Evolutionary conservation across 2,329 filamentous ascomycete species (phyloP).

Genomic region (Sphaerulina vaccinii): DNA sequence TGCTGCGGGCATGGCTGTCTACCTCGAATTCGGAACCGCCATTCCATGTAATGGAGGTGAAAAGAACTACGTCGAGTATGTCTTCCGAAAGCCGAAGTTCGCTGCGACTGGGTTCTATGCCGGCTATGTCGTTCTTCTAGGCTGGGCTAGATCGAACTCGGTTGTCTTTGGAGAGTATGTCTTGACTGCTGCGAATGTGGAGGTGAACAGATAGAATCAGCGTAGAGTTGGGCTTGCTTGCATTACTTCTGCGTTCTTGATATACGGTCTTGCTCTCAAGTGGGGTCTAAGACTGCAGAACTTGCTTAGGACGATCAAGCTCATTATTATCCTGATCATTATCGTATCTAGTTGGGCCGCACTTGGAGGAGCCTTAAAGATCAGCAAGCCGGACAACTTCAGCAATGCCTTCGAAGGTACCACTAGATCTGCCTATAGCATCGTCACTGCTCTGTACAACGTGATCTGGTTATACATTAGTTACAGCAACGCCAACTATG

Average conservation of each 20-base stretch:
- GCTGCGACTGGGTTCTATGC: slow-evolving; percentile 60
- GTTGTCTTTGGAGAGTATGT: slow-evolving; percentile 72
- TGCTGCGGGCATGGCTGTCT: slow-evolving; percentile 61
- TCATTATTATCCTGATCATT: slow-evolving; percentile 65
- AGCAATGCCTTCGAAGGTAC: slow-evolving; percentile 64
- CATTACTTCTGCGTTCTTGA: slow-evolving; percentile 63
- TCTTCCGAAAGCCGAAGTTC: slow-evolving; percentile 57
- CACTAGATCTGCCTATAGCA: slow-evolving; percentile 63
- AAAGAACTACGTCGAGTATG: slow-evolving; percentile 51
- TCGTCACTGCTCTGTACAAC: slow-evolving; percentile 70
- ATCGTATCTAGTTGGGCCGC: slow-evolving; percentile 58
- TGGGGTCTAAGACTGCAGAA: slow-evolving; percentile 69
- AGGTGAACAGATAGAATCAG: slow-evolving; percentile 66
- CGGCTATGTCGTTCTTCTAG: slow-evolving; percentile 62
- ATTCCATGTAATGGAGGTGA: slow-evolving; percentile 63
- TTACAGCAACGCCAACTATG: slow-evolving; percentile 64
- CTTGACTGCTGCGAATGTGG: slow-evolving; percentile 61
- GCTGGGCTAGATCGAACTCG: slow-evolving; percentile 65
- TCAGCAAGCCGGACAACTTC: slow-evolving; percentile 64
- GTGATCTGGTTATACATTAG: slow-evolving; percentile 70
- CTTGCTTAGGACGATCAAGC: slow-evolving; percentile 63
- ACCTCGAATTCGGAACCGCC: slow-evolving; percentile 65
- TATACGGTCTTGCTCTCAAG: slow-evolving; percentile 63
- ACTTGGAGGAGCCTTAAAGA: slow-evolving; percentile 59
- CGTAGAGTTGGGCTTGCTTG: slow-evolving; percentile 65